Evolutionary conservation across 805 yeast genomes (phyloP).

Genomic region (Ascoidea tarda): DNA sequence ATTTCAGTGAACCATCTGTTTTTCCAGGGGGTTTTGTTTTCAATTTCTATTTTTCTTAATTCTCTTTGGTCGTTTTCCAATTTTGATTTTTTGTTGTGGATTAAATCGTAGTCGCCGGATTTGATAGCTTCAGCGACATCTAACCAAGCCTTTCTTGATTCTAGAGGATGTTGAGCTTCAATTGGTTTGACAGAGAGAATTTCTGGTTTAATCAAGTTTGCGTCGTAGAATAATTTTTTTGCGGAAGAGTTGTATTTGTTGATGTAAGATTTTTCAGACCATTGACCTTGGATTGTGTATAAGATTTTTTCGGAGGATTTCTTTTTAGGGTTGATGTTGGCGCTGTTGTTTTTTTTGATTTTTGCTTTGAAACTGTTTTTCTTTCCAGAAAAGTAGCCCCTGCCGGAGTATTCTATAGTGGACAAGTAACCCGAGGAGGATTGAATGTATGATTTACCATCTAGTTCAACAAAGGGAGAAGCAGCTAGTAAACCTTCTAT

Average conservation of each 20-base stretch:
- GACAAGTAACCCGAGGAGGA: constrained; percentile 66
- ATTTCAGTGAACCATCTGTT: constrained; percentile 66
- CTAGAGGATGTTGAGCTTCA: constrained; percentile 67
- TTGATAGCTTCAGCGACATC: constrained; percentile 81
- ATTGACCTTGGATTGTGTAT: constrained; percentile 78
- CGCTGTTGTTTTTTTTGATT: constrained; percentile 38
- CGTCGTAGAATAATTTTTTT: constrained; percentile 50
- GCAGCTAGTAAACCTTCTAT: constrained; percentile 88
- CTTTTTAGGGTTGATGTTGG: constrained; percentile 16
- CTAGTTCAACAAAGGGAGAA: constrained; percentile 89
- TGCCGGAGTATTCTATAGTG: constrained; percentile 70
- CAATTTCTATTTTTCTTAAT: constrained; percentile 58
- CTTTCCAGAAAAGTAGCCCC: constrained; percentile 93
- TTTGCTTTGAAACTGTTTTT: constrained; percentile 87
- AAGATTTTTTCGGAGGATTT: constrained; percentile 46
- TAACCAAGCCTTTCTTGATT: constrained; percentile 81
- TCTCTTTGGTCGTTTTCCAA: constrained; percentile 82
- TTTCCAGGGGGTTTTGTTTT: constrained; percentile 53
- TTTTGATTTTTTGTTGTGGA: constrained; percentile 58
- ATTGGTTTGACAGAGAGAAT: constrained; percentile 65
- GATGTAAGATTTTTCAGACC: constrained; percentile 70
- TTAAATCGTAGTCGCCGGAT: constrained; percentile 58
- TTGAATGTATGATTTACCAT: constrained; percentile 77
- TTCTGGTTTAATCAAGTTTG: constrained; percentile 33
- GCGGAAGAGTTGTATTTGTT: constrained; percentile 37